phyloP scores from a whole-genome alignment of 352 stramenopile species.

The Thraustochytrium sp. region DNA sequence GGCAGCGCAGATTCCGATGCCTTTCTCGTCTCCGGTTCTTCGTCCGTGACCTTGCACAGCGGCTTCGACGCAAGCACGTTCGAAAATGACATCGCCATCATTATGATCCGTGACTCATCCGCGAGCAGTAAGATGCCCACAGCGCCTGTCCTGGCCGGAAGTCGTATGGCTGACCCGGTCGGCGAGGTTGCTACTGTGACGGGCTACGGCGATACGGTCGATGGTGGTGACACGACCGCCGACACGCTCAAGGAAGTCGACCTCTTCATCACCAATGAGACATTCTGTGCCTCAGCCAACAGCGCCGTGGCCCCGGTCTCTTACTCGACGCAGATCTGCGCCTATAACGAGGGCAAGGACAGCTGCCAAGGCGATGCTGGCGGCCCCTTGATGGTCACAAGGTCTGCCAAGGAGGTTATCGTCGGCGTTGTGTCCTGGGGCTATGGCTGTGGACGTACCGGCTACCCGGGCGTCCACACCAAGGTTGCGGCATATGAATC shows the following conservation, averaged over 20 bases:
- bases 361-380: neutral
- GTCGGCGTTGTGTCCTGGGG: conserved; percentile 6
- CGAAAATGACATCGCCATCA: conserved; percentile 8
- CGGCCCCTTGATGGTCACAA: neutral
- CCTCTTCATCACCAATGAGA: neutral
- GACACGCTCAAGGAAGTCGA: too few relatives aligned
- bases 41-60: neutral
- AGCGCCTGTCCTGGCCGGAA: too few relatives aligned
- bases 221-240: too few relatives aligned
- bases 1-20: too few relatives aligned
- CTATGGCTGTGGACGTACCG: neutral
- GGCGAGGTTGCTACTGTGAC: too few relatives aligned
- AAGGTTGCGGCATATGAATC: neutral
- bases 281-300: neutral
- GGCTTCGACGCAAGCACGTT: neutral
- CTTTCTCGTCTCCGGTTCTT: neutral
- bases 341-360: neutral
- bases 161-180: too few relatives aligned
- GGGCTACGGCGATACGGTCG: too few relatives aligned
- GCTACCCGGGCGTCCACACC: neutral
- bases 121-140: too few relatives aligned
- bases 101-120: too few relatives aligned
- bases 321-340: neutral
- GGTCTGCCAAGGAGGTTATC: neutral
- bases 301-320: neutral